A percentile compares a stretch with the other conserved stretches of the same genome.
These are phyloP conservation scores for Suzukiozyma palmioleophila DNA, from an alignment of 1,139 yeast species.

Conservation along the genomic window DNA sequence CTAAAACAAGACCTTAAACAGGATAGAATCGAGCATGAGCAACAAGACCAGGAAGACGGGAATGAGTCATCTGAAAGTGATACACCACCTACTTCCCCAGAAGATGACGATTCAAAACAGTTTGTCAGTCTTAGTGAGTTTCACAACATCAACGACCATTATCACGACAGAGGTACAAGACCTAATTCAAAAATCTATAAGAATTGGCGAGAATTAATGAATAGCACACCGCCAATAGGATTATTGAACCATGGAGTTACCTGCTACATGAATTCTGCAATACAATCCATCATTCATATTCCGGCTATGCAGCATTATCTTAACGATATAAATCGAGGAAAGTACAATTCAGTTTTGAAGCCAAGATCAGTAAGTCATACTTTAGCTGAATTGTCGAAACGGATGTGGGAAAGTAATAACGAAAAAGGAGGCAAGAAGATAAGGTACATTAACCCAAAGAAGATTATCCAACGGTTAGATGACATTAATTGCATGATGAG, in stretches of 20 bases:
- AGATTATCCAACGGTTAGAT: slow-evolving; percentile 64
- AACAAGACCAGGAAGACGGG: slow-evolving; percentile 12
- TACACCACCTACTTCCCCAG: slow-evolving; percentile 46
- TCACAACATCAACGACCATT: slow-evolving; percentile 48
- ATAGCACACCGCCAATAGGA: slow-evolving; percentile 59
- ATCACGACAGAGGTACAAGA: slow-evolving; percentile 58
- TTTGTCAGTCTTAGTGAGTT: slow-evolving; percentile 27
- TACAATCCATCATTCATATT: slow-evolving; percentile 83
- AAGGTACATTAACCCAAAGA: slow-evolving; percentile 66
- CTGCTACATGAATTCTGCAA: slow-evolving; percentile 93
- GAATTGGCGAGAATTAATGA: slow-evolving; percentile 51
- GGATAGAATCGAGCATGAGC: slow-evolving; percentile 28
- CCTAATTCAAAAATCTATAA: slow-evolving; percentile 50
- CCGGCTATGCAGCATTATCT: slow-evolving; percentile 89
- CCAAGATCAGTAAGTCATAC: slow-evolving; percentile 64
- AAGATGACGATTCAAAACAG: slow-evolving; percentile 16
- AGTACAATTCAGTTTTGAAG: slow-evolving; percentile 41
- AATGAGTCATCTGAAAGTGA: slow-evolving; percentile 17
- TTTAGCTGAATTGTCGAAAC: slow-evolving; percentile 65
- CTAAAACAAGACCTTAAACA: slow-evolving; percentile 31
- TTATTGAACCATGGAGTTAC: slow-evolving; percentile 90
- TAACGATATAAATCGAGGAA: slow-evolving; percentile 54
- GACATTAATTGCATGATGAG: slow-evolving; percentile 96
- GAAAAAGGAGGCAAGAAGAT: slow-evolving; percentile 16
- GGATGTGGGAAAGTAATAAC: slow-evolving; percentile 51